These are phyloP conservation scores for Sugiyamaella xylanicola DNA, from an alignment of 1,139 yeast species.

Conservation along the genomic window DNA sequence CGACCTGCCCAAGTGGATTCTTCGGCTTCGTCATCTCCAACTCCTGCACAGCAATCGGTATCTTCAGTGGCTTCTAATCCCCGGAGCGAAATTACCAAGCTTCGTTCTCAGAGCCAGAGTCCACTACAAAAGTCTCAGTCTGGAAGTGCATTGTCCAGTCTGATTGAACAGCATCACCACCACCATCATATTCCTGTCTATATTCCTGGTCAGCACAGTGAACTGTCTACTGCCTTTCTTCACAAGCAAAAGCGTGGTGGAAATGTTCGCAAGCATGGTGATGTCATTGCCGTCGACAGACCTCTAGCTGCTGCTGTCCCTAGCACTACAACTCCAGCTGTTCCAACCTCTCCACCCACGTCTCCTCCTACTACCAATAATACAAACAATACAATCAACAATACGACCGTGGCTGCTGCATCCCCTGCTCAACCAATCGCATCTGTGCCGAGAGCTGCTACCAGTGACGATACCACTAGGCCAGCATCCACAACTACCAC, in stretches of 20 bases:
- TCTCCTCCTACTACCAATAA: no score
- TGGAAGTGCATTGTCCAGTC: conserved; percentile 16
- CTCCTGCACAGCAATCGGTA: conserved; percentile 4
- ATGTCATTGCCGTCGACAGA: neutral
- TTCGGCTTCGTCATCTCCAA: conserved; percentile 5
- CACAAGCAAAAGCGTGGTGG: conserved; percentile 27
- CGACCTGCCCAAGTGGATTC: conserved; percentile 6
- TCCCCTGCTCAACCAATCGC: no score
- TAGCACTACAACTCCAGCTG: no score
- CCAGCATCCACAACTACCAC: neutral
- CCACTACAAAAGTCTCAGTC: conserved; percentile 16
- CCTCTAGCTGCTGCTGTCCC: no score
- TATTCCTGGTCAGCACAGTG: conserved; percentile 22
- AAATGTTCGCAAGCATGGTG: conserved; percentile 16
- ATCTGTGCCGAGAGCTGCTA: neutral
- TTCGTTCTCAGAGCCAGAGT: conserved; percentile 2
- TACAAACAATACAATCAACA: no score
- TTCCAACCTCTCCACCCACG: neutral
- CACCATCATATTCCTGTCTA: conserved; percentile 20
- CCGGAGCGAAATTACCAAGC: neutral
- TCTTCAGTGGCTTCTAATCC: neutral
- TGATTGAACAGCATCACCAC: conserved; percentile 14
- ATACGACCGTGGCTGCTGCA: no score
- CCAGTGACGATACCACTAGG: neutral
- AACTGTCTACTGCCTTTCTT: conserved; percentile 26